These are phyloP conservation scores for Wickerhamomyces bovis DNA, from an alignment of 805 yeast genomes.

Conservation along the genomic window DNA sequence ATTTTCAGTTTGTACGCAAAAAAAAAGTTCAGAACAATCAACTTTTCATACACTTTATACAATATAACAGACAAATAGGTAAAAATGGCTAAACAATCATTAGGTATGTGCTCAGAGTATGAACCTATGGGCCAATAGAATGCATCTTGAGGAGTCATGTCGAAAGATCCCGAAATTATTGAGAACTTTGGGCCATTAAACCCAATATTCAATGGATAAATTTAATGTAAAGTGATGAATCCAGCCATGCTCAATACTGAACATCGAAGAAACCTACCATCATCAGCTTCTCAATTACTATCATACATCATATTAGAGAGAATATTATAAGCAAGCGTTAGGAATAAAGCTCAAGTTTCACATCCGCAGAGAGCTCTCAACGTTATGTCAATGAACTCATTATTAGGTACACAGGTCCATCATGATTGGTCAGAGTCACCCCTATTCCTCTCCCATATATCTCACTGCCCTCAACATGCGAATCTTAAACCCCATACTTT, in stretches of 20 bases:
- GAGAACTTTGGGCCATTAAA: background rate
- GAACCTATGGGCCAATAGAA: background rate
- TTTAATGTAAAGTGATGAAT: background rate
- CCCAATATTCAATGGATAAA: background rate
- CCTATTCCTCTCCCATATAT: too few relatives aligned
- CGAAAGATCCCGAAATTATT: background rate
- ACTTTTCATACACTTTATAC: conserved; percentile 7
- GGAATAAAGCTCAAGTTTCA: too few relatives aligned
- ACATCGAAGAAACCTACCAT: too few relatives aligned
- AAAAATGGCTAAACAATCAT: conserved; percentile 44
- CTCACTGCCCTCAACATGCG: background rate
- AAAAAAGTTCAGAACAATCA: conserved; percentile 17
- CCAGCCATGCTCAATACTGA: background rate
- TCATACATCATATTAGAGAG: too few relatives aligned
- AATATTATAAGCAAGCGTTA: too few relatives aligned
- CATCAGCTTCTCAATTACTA: too few relatives aligned
- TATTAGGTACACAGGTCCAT: too few relatives aligned
- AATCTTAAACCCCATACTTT: background rate
- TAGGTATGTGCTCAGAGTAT: conserved; percentile 32
- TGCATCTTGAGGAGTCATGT: background rate
- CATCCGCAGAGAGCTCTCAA: too few relatives aligned
- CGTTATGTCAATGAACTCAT: too few relatives aligned
- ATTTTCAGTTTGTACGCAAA: conserved; percentile 2
- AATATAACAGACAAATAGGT: conserved; percentile 13
- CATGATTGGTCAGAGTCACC: too few relatives aligned